These are phyloP conservation scores for Candida maris DNA, from an alignment of 805 yeast species.

Conservation along the genomic window DNA sequence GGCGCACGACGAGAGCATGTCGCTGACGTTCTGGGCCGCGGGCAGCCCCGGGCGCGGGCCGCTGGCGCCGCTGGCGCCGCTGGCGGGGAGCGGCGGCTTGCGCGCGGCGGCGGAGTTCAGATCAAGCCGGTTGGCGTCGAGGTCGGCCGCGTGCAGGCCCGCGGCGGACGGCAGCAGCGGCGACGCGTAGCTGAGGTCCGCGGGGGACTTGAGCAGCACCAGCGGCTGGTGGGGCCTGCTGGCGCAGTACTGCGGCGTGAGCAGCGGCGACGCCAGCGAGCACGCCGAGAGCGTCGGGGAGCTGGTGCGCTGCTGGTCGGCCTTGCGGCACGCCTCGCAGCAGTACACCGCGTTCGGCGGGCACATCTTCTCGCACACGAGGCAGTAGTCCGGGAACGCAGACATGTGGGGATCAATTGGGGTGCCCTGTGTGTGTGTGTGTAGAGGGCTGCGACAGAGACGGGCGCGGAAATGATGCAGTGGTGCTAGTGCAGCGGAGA, in stretches of 20 bases:
- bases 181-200: slow-evolving; percentile 30
- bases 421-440: neutral
- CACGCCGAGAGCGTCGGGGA: slow-evolving; percentile 25
- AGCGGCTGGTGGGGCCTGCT: neutral
- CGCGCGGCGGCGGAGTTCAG: slow-evolving; percentile 16
- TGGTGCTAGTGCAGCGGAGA: neutral
- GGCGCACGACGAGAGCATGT: slow-evolving; percentile 25
- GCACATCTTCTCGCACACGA: slow-evolving; percentile 34
- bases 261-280: slow-evolving; percentile 27
- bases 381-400: slow-evolving; percentile 36
- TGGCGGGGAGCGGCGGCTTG: neutral
- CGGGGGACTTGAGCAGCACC: slow-evolving; percentile 21
- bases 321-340: slow-evolving; percentile 27
- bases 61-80: slow-evolving; percentile 6
- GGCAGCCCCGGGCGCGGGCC: slow-evolving; percentile 3
- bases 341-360: slow-evolving; percentile 31
- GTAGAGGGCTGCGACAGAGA: neutral
- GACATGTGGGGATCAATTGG: slow-evolving; percentile 30
- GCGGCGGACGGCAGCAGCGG: slow-evolving; percentile 28
- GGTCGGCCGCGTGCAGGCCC: slow-evolving; percentile 18
- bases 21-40: slow-evolving; percentile 27
- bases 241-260: slow-evolving; percentile 26
- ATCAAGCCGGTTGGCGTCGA: slow-evolving; percentile 30
- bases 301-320: slow-evolving; percentile 22
- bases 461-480: neutral